A percentile compares a stretch with the other conserved stretches of the same genome.
Evolutionary conservation across 331 rosid genomes (phyloP).

Genomic region (Quercus lobata): DNA sequence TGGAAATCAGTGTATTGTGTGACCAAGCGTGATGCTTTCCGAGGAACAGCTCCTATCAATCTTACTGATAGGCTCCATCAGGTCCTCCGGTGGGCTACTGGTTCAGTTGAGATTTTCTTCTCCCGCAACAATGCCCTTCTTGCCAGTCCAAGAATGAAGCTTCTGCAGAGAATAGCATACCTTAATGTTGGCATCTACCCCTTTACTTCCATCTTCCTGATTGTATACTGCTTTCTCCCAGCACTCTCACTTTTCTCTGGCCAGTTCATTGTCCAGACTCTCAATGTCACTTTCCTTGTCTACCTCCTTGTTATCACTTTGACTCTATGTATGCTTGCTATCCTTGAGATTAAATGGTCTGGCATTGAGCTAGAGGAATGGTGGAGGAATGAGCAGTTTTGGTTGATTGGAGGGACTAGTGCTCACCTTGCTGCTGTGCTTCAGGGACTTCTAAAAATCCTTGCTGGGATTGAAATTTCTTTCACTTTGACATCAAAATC

Average conservation of each 20-base stretch:
- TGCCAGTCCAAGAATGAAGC: constrained; percentile 49
- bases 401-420: constrained; percentile 58
- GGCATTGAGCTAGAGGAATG: constrained; percentile 60
- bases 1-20: constrained; percentile 54
- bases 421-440: constrained; percentile 56
- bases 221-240: constrained; percentile 57
- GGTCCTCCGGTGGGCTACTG: constrained; percentile 59
- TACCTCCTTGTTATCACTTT: constrained; percentile 45
- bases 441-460: constrained; percentile 47
- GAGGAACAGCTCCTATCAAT: constrained; percentile 57
- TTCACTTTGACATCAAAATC: constrained; percentile 55
- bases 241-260: constrained; percentile 63
- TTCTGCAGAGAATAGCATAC: constrained; percentile 51
- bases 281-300: constrained; percentile 45
- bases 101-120: constrained; percentile 55
- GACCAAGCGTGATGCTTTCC: constrained; percentile 54
- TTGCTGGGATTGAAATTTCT: constrained; percentile 51
- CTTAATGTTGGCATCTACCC: constrained; percentile 61
- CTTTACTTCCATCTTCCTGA: constrained; percentile 56
- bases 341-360: constrained; percentile 57
- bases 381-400: constrained; percentile 63
- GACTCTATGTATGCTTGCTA: constrained; percentile 43
- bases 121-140: constrained; percentile 48
- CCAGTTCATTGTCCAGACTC: constrained; percentile 54
- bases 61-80: constrained; percentile 56